These are phyloP conservation scores for Solanum bukasovii DNA, from an alignment of 257 asterid species.

Conservation along the genomic window DNA sequence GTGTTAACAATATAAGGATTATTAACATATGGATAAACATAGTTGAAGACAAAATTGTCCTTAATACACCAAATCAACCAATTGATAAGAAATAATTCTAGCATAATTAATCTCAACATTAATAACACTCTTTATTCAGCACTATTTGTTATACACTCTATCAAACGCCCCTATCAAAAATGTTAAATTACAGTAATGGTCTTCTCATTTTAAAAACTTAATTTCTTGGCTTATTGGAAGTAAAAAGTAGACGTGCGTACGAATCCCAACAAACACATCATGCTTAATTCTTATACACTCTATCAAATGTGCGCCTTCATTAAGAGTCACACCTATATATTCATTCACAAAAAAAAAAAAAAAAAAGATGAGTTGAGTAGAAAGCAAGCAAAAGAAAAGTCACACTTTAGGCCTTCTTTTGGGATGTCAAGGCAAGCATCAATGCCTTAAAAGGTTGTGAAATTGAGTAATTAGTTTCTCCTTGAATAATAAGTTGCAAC, in stretches of 20 bases:
- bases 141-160: neutral
- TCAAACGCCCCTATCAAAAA: too few species aligned
- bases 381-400: constrained; percentile 65
- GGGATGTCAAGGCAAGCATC: constrained; percentile 68
- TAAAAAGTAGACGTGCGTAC: too few species aligned
- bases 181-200: neutral
- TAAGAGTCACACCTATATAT: neutral
- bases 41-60: neutral
- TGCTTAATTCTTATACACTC: neutral
- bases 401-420: constrained; percentile 7
- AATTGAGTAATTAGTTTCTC: neutral
- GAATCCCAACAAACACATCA: neutral
- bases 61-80: neutral
- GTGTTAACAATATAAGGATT: neutral
- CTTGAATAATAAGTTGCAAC: neutral
- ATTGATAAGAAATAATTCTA: neutral
- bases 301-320: neutral
- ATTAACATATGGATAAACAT: neutral
- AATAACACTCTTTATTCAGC: neutral
- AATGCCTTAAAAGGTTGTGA: constrained; percentile 18
- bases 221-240: neutral
- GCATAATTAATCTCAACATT: rapidly evolving
- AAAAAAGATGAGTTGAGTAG: constrained; percentile 38
- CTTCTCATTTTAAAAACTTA: neutral
- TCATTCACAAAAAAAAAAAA: neutral